Percentiles rank a stretch among this genome's conserved stretches.
Conservation (phyloP, 192 early-diverging fungal genomes). For the Obelidium mucronatum region DNA sequence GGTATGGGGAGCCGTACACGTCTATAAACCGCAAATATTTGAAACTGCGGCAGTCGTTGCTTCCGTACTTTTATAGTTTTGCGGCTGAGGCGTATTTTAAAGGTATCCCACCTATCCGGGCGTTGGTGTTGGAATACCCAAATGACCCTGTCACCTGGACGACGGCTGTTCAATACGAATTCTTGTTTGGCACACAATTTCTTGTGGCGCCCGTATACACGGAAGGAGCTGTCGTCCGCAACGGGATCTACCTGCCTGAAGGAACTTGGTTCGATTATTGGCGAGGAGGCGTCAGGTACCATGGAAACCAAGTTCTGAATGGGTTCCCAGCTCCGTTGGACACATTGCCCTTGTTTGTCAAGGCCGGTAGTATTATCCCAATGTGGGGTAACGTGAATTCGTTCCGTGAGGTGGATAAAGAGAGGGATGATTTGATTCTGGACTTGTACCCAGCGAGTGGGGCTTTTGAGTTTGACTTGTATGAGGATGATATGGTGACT, state of each 20-base stretch:
- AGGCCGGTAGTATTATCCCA: conserved; percentile 25
- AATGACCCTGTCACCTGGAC: not conserved
- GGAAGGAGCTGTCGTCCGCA: not conserved
- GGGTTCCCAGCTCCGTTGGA: conserved; percentile 17
- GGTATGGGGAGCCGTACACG: conserved; percentile 26
- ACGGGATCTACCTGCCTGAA: conserved; percentile 19
- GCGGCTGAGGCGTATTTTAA: conserved; percentile 13
- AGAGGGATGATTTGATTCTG: not conserved
- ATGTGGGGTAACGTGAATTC: conserved; percentile 13
- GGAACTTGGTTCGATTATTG: conserved; percentile 28
- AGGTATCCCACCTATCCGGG: conserved; percentile 9
- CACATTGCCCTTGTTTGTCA: conserved; percentile 29
- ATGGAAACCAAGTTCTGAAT: not conserved
- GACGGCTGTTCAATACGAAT: not conserved
- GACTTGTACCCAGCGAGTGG: conserved; percentile 8
- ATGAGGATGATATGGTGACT: conserved; percentile 17
- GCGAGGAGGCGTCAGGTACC: not conserved
- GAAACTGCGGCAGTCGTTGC: conserved; percentile 1
- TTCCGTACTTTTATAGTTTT: conserved; percentile 19
- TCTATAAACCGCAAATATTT: conserved; percentile 30
- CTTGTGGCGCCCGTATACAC: conserved; percentile 21
- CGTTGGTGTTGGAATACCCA: conserved; percentile 22
- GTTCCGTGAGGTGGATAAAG: not conserved
- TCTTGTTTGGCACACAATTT: conserved; percentile 29
- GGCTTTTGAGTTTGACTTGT: not conserved